Evolutionary conservation across 495 filamentous ascomycete genomes (phyloP).

Genomic region (Aspergillus leporis): DNA sequence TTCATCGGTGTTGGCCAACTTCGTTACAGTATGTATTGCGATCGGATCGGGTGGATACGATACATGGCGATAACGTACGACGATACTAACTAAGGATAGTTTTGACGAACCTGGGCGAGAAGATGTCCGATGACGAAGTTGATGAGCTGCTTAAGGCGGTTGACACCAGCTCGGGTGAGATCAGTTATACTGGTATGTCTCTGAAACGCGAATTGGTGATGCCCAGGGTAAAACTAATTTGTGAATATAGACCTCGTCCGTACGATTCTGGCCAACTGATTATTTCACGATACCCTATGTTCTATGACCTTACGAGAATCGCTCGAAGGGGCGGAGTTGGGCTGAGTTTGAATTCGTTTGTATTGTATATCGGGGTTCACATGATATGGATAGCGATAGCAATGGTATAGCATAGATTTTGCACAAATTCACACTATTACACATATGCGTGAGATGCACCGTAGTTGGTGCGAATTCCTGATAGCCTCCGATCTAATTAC

Average conservation of each 20-base stretch:
- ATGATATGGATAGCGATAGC: conserved; percentile 2
- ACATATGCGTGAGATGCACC: too few species aligned
- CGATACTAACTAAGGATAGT: conserved; percentile 49
- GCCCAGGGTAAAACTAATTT: conserved; percentile 1
- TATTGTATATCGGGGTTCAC: conserved; percentile 12
- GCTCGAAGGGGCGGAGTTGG: conserved; percentile 7
- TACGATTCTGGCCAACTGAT: conserved; percentile 89
- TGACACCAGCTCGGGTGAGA: conserved; percentile 88
- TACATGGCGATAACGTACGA: background rate
- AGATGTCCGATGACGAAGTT: conserved; percentile 98
- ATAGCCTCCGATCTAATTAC: too few species aligned
- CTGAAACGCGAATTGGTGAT: background rate
- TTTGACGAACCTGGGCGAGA: conserved; percentile 94
- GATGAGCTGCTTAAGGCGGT: conserved; percentile 97
- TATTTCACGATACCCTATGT: conserved; percentile 36
- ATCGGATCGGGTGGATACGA: background rate
- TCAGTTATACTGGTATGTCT: conserved; percentile 87
- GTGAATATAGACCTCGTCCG: conserved; percentile 73
- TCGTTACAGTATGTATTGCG: conserved; percentile 67
- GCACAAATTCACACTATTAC: background rate
- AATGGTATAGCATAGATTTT: background rate
- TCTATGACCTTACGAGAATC: conserved; percentile 14
- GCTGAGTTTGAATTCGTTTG: conserved; percentile 6
- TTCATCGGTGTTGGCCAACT: conserved; percentile 97
- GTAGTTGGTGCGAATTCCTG: too few species aligned